Conservation (phyloP, 2,329 filamentous ascomycete genomes). For the Ampelomyces quisqualis region DNA sequence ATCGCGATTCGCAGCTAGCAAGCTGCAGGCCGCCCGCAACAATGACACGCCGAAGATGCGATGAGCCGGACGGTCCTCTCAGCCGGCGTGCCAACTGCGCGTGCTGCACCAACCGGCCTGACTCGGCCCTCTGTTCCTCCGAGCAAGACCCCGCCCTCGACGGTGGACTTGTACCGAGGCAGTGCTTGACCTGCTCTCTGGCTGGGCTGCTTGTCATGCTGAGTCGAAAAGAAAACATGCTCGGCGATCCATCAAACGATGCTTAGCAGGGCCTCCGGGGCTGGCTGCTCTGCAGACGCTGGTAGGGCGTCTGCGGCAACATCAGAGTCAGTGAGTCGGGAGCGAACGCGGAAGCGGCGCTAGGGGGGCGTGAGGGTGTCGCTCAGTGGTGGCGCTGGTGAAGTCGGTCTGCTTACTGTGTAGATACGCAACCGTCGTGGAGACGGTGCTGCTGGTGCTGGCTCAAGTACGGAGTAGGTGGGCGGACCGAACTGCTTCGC, state of each 20-base stretch:
- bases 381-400: constrained; percentile 14
- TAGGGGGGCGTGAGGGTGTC: constrained; percentile 15
- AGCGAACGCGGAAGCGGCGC: constrained; percentile 21
- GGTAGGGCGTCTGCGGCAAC: constrained; percentile 19
- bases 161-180: too few relatives aligned
- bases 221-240: constrained; percentile 34
- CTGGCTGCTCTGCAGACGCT: constrained; percentile 28
- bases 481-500: constrained; percentile 22
- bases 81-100: too few relatives aligned
- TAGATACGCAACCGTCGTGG: constrained; percentile 26
- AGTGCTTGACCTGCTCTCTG: constrained; percentile 28
- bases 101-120: too few relatives aligned
- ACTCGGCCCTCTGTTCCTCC: constrained; percentile 9
- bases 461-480: too few relatives aligned
- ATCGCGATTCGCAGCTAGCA: constrained; percentile 22
- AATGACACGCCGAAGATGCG: constrained; percentile 17
- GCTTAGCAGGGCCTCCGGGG: constrained; percentile 36
- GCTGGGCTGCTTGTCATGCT: constrained; percentile 23
- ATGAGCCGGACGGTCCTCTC: background rate
- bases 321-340: constrained; percentile 19
- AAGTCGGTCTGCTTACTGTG: too few relatives aligned
- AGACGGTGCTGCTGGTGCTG: too few relatives aligned
- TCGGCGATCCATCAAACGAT: constrained; percentile 46
- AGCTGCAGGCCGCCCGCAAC: constrained; percentile 12
- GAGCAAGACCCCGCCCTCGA: constrained; percentile 2